Evolutionary conservation across 2,329 filamentous ascomycete species (phyloP).

Genomic region (Diaporthe vexans): DNA sequence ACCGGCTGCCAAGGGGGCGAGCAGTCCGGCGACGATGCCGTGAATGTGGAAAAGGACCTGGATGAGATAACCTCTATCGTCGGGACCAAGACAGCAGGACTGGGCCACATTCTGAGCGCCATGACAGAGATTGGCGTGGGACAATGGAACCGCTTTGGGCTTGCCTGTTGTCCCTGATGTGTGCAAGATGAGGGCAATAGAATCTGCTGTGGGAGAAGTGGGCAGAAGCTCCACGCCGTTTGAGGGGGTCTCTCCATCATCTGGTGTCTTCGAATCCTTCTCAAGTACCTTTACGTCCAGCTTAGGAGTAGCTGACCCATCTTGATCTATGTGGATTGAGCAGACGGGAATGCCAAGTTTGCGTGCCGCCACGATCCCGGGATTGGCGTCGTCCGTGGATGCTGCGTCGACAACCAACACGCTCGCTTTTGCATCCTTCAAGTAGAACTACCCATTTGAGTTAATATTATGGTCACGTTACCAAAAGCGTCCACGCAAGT

Average conservation of each 20-base stretch:
- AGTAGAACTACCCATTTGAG: slow-evolving; percentile 72
- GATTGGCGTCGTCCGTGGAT: slow-evolving; percentile 74
- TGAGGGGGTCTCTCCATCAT: slow-evolving; percentile 52
- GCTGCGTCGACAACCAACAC: slow-evolving; percentile 83
- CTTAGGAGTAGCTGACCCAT: slow-evolving; percentile 54
- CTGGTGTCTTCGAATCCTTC: background rate
- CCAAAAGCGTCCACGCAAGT: background rate
- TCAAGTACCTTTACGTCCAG: background rate
- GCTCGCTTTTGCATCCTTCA: slow-evolving; percentile 86
- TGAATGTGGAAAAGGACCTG: slow-evolving; percentile 71
- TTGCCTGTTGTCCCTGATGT: slow-evolving; percentile 30
- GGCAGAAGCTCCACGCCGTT: slow-evolving; percentile 76
- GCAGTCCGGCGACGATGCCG: slow-evolving; percentile 85
- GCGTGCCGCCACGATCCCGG: slow-evolving; percentile 81
- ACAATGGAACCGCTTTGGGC: slow-evolving; percentile 32
- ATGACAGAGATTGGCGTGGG: slow-evolving; percentile 13
- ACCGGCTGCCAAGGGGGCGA: slow-evolving; percentile 81
- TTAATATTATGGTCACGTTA: background rate
- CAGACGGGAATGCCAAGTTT: slow-evolving; percentile 91
- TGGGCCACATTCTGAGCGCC: slow-evolving; percentile 1
- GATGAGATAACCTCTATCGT: slow-evolving; percentile 69
- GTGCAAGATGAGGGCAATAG: slow-evolving; percentile 19
- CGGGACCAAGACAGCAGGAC: slow-evolving; percentile 44
- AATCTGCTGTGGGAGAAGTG: slow-evolving; percentile 55
- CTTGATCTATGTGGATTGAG: slow-evolving; percentile 69